Evolutionary conservation across 495 filamentous ascomycete genomes (phyloP).

Genomic region (Hapsidospora chrysogenum): DNA sequence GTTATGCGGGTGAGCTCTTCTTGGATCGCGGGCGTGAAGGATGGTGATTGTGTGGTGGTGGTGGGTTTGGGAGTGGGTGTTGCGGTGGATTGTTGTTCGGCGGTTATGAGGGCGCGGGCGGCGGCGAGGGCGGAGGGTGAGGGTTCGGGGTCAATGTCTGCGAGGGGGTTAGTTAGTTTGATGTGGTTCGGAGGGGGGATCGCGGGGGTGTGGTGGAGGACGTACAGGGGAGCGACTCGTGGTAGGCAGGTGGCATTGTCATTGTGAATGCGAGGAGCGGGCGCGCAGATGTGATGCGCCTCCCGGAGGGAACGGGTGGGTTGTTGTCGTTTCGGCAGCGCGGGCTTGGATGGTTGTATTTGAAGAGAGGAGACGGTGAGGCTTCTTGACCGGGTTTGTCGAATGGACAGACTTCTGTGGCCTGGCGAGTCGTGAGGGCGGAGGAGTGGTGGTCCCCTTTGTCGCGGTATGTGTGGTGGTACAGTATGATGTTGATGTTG

Average conservation of each 20-base stretch:
- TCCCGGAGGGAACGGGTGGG: neutral
- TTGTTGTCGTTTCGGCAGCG: neutral
- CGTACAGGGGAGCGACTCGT: conserved; percentile 78
- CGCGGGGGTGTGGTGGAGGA: conserved; percentile 3
- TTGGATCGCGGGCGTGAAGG: conserved; percentile 44
- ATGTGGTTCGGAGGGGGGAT: neutral
- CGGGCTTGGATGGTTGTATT: neutral
- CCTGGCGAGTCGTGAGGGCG: neutral
- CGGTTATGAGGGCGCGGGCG: conserved; percentile 46
- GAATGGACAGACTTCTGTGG: neutral
- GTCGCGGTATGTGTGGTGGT: no score
- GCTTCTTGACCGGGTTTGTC: neutral
- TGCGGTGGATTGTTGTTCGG: conserved; percentile 28
- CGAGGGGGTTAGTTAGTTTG: neutral
- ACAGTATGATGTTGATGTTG: neutral
- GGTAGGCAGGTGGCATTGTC: conserved; percentile 10
- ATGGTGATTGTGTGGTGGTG: conserved; percentile 4
- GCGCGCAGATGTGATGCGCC: no score
- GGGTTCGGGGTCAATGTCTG: conserved; percentile 58
- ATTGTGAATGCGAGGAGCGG: neutral
- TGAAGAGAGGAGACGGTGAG: neutral
- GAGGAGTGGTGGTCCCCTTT: neutral
- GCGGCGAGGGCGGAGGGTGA: conserved; percentile 37
- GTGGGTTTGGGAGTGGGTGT: conserved; percentile 25
- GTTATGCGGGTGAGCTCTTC: conserved; percentile 35